These are phyloP conservation scores for Ceratocystis alfenasii DNA, from an alignment of 2,329 filamentous ascomycete species.

Conservation along the genomic window DNA sequence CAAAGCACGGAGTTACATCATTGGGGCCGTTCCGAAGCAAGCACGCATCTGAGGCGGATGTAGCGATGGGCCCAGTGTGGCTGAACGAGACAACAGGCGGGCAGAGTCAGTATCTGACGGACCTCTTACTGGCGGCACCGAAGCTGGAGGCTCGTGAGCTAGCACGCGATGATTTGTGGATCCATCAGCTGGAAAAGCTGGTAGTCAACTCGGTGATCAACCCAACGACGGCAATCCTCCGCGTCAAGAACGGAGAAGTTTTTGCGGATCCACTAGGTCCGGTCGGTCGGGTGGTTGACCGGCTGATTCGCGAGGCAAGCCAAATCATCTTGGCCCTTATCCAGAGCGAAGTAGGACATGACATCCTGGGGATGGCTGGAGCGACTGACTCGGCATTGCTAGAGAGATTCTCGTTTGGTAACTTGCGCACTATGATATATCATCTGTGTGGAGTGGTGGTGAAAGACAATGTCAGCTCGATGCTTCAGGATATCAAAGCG, in stretches of 20 bases:
- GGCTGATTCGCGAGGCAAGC: conserved; percentile 62
- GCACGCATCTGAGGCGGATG: conserved; percentile 40
- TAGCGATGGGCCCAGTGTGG: conserved; percentile 38
- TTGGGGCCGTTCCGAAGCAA: conserved; percentile 39
- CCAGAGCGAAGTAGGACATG: conserved; percentile 11
- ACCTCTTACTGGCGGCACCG: conserved; percentile 34
- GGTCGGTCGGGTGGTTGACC: conserved; percentile 50
- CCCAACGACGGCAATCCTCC: conserved; percentile 67
- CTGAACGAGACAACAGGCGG: conserved; percentile 24
- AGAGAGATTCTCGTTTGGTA: conserved; percentile 35
- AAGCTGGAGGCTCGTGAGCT: conserved; percentile 34
- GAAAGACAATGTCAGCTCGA: conserved; percentile 45
- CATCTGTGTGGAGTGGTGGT: conserved; percentile 29
- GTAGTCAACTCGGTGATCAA: conserved; percentile 72
- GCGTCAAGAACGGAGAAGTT: conserved; percentile 66
- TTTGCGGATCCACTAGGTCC: conserved; percentile 41
- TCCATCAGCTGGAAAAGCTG: conserved; percentile 73
- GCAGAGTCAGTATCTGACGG: conserved; percentile 31
- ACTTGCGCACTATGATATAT: conserved; percentile 35
- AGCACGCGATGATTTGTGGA: conserved; percentile 36
- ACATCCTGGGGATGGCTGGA: conserved; percentile 19
- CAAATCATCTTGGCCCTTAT: conserved; percentile 43
- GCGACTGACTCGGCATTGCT: conserved; percentile 25
- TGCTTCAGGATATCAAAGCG: conserved; percentile 47
- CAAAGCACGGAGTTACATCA: conserved; percentile 45